Evolutionary conservation across 2,329 filamentous ascomycete genomes (phyloP), one percentile per base, ranked within the genome.

Genomic region (Neopestalotiopsis sp.): DNA sequence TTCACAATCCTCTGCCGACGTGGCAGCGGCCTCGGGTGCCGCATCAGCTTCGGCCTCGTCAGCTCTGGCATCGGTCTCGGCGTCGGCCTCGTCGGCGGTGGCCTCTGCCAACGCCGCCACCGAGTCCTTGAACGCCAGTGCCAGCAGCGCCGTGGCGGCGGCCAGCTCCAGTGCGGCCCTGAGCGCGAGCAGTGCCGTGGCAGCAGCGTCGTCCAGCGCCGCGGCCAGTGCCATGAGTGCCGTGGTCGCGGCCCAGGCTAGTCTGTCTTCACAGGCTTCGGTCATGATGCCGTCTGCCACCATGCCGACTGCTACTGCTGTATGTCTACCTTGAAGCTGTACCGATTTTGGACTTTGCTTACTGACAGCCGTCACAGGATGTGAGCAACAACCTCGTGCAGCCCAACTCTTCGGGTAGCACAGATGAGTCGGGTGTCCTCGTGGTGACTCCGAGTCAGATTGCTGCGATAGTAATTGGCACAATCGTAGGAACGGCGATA

Each of bases 381-480:
- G 24, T 20, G 30, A 60, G 20, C 34, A 42, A 52, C 59, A 60
- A 59, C 24, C 17, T 60, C 9, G 65, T 60, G 2, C 65, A 67
- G 34, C 65, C 65, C 14, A 60, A 49, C 13, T 56, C 65, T n/a
- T 34, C 65, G n/a, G 52, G 52, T 12, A 49, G 20, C 28, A 52
- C 66, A 13, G 57, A 38, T 14, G 30, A 62, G 1, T 38, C 52
- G 4, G 59, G 14, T 7, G 17, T 38, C 7, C 61, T 63, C 30
- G 14, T 62, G 38, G 34, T 69, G n/a, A 67, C 68, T 17, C 59
- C 59, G 1, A 40, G 65, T 32, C 68, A 69, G 28, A 57, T 69
- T 9, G 68, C 60, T 14, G 68, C 65, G 2, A 64, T 67, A 2
- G 42, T 69, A 2, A 30, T 69, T 38, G 68, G 68, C 45, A 69